A percentile compares a stretch with the other conserved stretches of the same genome.
Conservation (phyloP, 805 yeast genomes). For the Candida qinlingensis region DNA sequence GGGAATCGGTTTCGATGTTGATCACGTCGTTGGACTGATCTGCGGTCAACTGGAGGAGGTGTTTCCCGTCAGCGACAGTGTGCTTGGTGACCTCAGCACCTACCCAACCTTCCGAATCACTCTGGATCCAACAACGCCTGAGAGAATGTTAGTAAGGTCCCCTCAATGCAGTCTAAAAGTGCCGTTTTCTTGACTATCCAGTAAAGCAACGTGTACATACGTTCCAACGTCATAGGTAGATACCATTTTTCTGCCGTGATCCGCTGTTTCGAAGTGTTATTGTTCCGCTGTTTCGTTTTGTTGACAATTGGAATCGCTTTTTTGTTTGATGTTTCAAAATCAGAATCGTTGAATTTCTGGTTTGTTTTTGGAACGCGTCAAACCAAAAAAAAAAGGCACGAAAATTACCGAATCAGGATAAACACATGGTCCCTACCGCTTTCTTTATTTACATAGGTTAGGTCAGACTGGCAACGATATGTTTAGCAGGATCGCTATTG, state of each 20-base stretch:
- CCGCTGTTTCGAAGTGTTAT: conserved; percentile 1
- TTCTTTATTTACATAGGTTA: not conserved
- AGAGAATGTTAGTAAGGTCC: conserved; percentile 24
- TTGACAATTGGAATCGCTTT: not conserved
- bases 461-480: too few relatives aligned
- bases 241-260: conserved; percentile 23
- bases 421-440: not conserved
- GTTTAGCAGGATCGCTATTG: not conserved
- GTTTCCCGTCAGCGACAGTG: conserved; percentile 37
- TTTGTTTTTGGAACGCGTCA: conserved; percentile 6
- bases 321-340: not conserved
- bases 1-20: conserved; percentile 41
- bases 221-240: conserved; percentile 50
- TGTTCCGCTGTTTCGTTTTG: not conserved
- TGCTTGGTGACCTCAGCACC: conserved; percentile 57
- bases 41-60: conserved; percentile 44
- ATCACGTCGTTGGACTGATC: conserved; percentile 44
- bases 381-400: conserved; percentile 1
- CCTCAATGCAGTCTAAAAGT: too few relatives aligned
- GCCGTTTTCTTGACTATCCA: too few relatives aligned
- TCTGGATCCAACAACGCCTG: conserved; percentile 76
- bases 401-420: conserved; percentile 1
- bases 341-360: conserved; percentile 3
- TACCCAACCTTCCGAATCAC: conserved; percentile 63
- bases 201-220: conserved; percentile 28